Percentiles rank a stretch among this genome's conserved stretches.
These are phyloP conservation scores for Schoenoplectus triqueter DNA, from an alignment of 202 grass and related monocot species.

Conservation along the genomic window DNA sequence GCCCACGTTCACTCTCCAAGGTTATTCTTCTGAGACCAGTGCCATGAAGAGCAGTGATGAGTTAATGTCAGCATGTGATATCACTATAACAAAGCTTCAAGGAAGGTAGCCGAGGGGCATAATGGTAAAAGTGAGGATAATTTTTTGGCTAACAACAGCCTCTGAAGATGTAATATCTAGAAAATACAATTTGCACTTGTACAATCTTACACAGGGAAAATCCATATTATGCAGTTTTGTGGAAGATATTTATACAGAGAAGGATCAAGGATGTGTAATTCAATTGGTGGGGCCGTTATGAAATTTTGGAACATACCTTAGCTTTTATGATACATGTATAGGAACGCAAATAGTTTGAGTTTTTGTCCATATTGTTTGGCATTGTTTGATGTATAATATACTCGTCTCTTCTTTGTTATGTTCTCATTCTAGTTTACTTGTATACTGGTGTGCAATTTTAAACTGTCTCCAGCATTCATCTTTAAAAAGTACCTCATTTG, in stretches of 20 bases:
- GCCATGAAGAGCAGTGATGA: slow-evolving; percentile 19
- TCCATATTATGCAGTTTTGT: slow-evolving; percentile 35
- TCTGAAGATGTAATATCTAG: not conserved
- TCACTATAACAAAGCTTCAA: slow-evolving; percentile 46
- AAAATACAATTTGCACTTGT: not conserved
- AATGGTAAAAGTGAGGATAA: slow-evolving; percentile 14
- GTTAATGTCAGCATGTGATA: slow-evolving; percentile 27
- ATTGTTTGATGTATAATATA: not conserved
- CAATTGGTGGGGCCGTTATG: slow-evolving; percentile 11
- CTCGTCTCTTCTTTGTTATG: not conserved
- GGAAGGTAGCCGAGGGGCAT: slow-evolving; percentile 41
- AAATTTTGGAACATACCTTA: slow-evolving; percentile 19
- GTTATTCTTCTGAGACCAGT: slow-evolving; percentile 45
- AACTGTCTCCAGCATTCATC: no score
- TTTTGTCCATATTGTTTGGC: no score
- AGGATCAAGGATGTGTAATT: not conserved
- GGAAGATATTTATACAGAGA: slow-evolving; percentile 35
- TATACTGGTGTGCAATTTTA: no score
- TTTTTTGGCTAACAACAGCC: not conserved
- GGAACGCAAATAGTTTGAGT: not conserved
- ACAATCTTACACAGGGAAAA: slow-evolving; percentile 18
- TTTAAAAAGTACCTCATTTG: no score
- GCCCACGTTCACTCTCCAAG: slow-evolving; percentile 63
- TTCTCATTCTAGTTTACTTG: no score
- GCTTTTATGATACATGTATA: not conserved